phyloP scores from a whole-genome alignment of 108 stramenopile genomes.

The Discostella pseudostelligera region DNA sequence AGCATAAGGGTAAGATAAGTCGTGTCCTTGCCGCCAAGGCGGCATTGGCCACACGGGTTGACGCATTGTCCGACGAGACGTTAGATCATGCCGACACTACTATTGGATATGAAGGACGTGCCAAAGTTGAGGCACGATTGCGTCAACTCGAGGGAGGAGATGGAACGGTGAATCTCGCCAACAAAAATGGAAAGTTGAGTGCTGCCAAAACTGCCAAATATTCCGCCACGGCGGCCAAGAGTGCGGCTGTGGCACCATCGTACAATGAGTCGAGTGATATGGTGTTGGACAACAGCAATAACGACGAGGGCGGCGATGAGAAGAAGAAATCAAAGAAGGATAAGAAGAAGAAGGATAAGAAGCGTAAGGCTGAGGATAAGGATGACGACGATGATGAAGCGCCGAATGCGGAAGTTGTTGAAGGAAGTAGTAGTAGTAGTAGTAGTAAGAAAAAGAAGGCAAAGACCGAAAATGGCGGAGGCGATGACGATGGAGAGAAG shows the following conservation, averaged over 20 bases:
- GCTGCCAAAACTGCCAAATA: constrained; percentile 81
- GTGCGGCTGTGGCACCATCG: constrained; percentile 59
- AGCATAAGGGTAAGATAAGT: constrained; percentile 99
- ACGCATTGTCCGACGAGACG: constrained; percentile 95
- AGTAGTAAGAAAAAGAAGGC: constrained; percentile 58
- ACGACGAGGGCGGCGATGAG: constrained; percentile 39
- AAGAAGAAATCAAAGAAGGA: constrained; percentile 66
- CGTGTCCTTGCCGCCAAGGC: constrained; percentile 99
- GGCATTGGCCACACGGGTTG: constrained; percentile 96
- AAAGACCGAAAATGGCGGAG: constrained; percentile 54
- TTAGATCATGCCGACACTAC: constrained; percentile 88
- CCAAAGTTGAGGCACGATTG: constrained; percentile 97
- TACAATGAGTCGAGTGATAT: constrained; percentile 93
- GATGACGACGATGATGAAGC: constrained; percentile 37
- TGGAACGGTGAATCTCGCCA: constrained; percentile 59
- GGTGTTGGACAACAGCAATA: constrained; percentile 51
- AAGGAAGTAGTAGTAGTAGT: no score
- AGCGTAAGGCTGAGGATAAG: constrained; percentile 67
- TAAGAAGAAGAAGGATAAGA: constrained; percentile 53
- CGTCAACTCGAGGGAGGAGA: constrained; percentile 94
- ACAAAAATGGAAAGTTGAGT: constrained; percentile 70
- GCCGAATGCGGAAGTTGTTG: constrained; percentile 37
- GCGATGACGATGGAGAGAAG: constrained; percentile 52
- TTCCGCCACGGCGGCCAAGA: constrained; percentile 71
- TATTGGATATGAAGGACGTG: constrained; percentile 93